These are phyloP conservation scores for Colletotrichum sp. DNA, from an alignment of 2,329 filamentous ascomycete genomes.

Conservation along the genomic window DNA sequence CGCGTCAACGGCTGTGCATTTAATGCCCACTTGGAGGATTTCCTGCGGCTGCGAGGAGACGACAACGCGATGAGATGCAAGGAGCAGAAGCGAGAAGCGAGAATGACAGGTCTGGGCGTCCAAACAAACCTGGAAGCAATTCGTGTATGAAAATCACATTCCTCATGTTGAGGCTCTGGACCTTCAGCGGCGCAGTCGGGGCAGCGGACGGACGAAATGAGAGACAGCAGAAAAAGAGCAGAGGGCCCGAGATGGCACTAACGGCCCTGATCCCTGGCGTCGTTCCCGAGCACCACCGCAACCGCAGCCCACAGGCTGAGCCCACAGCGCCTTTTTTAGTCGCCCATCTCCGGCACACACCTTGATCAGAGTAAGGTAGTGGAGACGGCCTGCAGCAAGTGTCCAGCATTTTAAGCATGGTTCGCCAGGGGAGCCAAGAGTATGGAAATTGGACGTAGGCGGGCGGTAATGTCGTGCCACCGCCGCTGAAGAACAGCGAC, in stretches of 20 bases:
- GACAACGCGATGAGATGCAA: background rate
- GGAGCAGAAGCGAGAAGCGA: background rate
- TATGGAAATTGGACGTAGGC: slow-evolving; percentile 7
- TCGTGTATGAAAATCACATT: background rate
- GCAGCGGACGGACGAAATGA: background rate
- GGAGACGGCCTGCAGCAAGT: background rate
- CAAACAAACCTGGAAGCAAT: background rate
- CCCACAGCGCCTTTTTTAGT: background rate
- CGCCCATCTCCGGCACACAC: slow-evolving; percentile 8
- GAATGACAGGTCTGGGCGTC: slow-evolving; percentile 17
- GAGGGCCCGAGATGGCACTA: background rate
- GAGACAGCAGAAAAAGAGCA: background rate
- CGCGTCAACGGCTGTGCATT: background rate
- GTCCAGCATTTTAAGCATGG: background rate
- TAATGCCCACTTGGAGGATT: background rate
- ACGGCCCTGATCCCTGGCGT: background rate
- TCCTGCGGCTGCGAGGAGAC: background rate
- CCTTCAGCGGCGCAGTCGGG: background rate
- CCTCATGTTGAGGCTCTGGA: background rate
- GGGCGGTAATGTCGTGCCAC: slow-evolving; percentile 6
- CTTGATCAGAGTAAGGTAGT: slow-evolving; percentile 6
- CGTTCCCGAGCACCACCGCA: slow-evolving; percentile 1
- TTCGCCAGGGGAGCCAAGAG: slow-evolving; percentile 5
- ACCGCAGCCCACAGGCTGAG: background rate
- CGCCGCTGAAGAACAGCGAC: background rate